Evolutionary conservation across 306 rosid species (phyloP).

Genomic region (Ormosia semicastrata): DNA sequence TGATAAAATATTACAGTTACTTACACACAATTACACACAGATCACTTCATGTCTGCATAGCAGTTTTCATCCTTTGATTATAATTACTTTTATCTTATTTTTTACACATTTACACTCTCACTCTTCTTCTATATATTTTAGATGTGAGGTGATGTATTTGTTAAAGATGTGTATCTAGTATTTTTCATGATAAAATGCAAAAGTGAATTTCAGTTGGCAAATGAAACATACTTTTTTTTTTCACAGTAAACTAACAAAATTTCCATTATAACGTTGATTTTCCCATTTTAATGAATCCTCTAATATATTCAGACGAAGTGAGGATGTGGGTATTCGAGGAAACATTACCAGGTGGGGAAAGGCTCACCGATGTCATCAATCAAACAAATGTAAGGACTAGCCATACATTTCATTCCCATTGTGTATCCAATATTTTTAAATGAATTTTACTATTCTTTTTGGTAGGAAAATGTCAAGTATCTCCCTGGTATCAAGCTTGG

Average conservation of each 20-base stretch:
- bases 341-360: conserved; percentile 69
- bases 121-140: too few relatives aligned
- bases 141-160: too few relatives aligned
- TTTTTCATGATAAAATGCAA: neutral
- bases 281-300: conserved; percentile 14
- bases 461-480: conserved; percentile 88
- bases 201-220: neutral
- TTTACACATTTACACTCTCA: too few relatives aligned
- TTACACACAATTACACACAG: too few relatives aligned
- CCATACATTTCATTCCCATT: neutral
- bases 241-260: neutral
- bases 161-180: too few relatives aligned
- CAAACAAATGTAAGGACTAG: conserved; percentile 59
- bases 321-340: conserved; percentile 97
- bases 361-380: conserved; percentile 81
- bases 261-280: neutral
- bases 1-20: neutral
- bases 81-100: too few relatives aligned
- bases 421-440: neutral
- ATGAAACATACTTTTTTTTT: neutral
- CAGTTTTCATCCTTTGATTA: too few relatives aligned
- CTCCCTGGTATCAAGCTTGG: conserved; percentile 90
- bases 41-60: too few relatives aligned
- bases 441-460: conserved; percentile 13
- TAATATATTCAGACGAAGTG: conserved; percentile 68